These are phyloP conservation scores for Vigna reflexopilosa DNA, from an alignment of 306 rosid species.

Conservation along the genomic window DNA sequence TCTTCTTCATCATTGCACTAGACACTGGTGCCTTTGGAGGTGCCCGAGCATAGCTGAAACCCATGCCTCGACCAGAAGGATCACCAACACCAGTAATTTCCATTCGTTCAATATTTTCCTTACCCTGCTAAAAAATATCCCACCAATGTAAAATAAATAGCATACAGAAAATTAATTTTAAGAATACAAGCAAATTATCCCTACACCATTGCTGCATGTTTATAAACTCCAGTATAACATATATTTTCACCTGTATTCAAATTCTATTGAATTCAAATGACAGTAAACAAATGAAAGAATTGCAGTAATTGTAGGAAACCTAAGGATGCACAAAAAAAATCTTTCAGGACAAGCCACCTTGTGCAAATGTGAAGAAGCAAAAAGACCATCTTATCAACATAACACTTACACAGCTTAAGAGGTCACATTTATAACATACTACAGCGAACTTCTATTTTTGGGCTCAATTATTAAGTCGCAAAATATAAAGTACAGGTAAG, in stretches of 20 bases:
- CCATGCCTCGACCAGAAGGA: conserved; percentile 96
- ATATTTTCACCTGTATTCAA: background rate
- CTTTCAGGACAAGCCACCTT: background rate
- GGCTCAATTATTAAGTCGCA: conserved; percentile 4
- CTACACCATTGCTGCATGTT: conserved; percentile 13
- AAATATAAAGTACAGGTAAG: conserved; percentile 7
- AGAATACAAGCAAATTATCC: conserved; percentile 17
- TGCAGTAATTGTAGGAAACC: background rate
- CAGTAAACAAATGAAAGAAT: background rate
- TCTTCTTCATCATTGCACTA: conserved; percentile 80
- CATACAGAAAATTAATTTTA: conserved; percentile 9
- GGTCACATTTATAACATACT: conserved; percentile 1
- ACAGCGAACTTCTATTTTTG: background rate
- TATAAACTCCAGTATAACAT: conserved; percentile 27
- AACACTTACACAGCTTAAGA: background rate
- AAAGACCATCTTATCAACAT: background rate
- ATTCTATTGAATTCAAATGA: conserved; percentile 25
- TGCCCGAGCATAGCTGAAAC: conserved; percentile 92
- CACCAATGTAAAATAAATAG: background rate
- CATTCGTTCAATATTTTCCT: conserved; percentile 90
- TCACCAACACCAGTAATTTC: conserved; percentile 98
- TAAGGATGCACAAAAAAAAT: background rate
- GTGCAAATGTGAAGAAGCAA: background rate
- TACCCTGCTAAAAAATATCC: conserved; percentile 61
- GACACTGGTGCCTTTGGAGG: conserved; percentile 85